A percentile compares a stretch with the other conserved stretches of the same genome.
Conservation (phyloP, 331 rosid species). For the Acacia pycnantha region DNA sequence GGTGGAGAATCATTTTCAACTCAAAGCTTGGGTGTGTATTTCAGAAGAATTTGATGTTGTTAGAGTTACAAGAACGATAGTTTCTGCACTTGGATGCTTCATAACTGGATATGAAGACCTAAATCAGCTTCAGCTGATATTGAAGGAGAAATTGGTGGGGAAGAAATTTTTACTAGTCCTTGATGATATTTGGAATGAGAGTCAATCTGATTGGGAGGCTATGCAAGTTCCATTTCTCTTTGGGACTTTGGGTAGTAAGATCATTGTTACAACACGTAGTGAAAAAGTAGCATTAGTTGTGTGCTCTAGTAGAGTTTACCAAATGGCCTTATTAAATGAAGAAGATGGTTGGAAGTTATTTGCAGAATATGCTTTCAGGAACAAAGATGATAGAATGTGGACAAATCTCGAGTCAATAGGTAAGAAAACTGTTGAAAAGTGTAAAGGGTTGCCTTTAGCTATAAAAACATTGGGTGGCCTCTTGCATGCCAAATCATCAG, state of each 20-base stretch:
- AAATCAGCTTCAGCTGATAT: slow-evolving; percentile 18
- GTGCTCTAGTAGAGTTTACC: neutral
- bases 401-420: neutral
- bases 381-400: neutral
- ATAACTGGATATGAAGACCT: neutral
- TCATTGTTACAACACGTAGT: neutral
- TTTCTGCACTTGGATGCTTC: neutral
- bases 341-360: slow-evolving; percentile 7
- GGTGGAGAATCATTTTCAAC: slow-evolving; percentile 4
- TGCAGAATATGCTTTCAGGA: neutral
- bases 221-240: neutral
- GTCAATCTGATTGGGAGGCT: neutral
- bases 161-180: slow-evolving; percentile 19
- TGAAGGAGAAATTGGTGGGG: neutral
- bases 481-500: neutral
- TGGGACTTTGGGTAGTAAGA: neutral
- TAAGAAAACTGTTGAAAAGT: neutral
- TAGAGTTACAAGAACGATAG: neutral
- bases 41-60: slow-evolving; percentile 24
- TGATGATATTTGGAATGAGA: slow-evolving; percentile 21
- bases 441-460: neutral
- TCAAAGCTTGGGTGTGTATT: slow-evolving; percentile 21
- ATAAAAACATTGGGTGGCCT: neutral
- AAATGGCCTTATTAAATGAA: neutral
- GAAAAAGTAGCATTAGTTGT: neutral